Evolutionary conservation across 441 rosid species (phyloP), one percentile per base, ranked within the genome.

Genomic region (Populus tomentosa): DNA sequence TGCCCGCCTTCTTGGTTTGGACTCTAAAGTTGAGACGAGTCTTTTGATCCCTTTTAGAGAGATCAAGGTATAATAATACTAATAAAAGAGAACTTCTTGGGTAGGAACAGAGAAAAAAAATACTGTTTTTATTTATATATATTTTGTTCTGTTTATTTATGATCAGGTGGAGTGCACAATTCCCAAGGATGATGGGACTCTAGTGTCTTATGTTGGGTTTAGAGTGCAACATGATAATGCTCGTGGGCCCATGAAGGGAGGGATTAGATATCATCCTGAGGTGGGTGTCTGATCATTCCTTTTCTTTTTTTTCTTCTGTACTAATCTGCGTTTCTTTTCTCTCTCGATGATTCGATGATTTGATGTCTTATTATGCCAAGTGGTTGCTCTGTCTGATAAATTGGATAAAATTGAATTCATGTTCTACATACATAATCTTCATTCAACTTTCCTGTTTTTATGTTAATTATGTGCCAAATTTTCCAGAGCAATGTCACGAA

Each of bases 41-140:
- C 98, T 95, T 71, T 79, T 95, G 87, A 95, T 95, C 88, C 99
- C 98, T 6, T 92, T 91, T 59, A 85, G 98, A 79, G 99, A 94
- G 82, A 89, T 95, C 91, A 95, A 95, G 91, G 99, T 94, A 62
- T 28, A 7, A 7, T 24, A 36, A 13, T 9, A 61, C 10, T 14
- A n/a, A 38, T 1, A 11, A 16, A 18, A 67, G 30, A 66, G 38
- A 66, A 24, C 38, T 3, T 8, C 13, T 26, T 14, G 14, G 67
- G 24, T 61, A 24, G 62, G 28, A 1, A 50, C 6, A 11, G 7
- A 16, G 7, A 4, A 6, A 7, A 7, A 30, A 24, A 3, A 63
- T 18, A 33, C 67, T 33, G 32, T 42, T 11, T 32, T 32, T 63
- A 38, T 50, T 14, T 50, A 14, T 14, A 50, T 69, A 72, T 13